Evolutionary conservation across 2,329 filamentous ascomycete species (phyloP).

Genomic region (Shiraia bambusicola): DNA sequence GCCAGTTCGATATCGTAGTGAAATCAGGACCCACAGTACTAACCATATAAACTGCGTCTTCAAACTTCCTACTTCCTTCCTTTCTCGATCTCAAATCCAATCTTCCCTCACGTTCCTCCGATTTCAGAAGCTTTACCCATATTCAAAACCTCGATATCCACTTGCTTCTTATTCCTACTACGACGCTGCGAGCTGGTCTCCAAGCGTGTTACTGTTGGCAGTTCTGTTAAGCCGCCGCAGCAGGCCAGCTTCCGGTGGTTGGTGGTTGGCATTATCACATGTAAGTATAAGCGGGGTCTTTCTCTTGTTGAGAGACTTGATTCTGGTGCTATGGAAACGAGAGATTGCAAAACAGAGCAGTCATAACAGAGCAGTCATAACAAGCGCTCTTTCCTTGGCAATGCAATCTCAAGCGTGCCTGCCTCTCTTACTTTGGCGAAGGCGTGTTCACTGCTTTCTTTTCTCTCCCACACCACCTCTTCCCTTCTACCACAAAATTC

Average conservation of each 20-base stretch:
- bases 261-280: slow-evolving; percentile 16
- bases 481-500: slow-evolving; percentile 5
- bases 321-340: not conserved
- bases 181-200: slow-evolving; percentile 14
- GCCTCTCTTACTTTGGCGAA: slow-evolving; percentile 2
- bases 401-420: slow-evolving; percentile 4
- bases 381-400: slow-evolving; percentile 3
- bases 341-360: too few species aligned
- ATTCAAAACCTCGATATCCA: slow-evolving; percentile 2
- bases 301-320: slow-evolving; percentile 3
- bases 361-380: too few species aligned
- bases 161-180: slow-evolving; percentile 2
- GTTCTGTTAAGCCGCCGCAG: slow-evolving; percentile 16
- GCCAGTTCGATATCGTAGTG: slow-evolving; percentile 5
- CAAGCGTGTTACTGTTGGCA: slow-evolving; percentile 16
- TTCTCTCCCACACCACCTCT: not conserved
- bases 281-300: slow-evolving; percentile 9
- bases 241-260: slow-evolving; percentile 14
- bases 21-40: not conserved
- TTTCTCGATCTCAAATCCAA: slow-evolving; percentile 23
- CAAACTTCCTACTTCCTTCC: slow-evolving; percentile 8
- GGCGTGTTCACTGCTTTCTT: too few species aligned
- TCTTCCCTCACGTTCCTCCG: too few species aligned
- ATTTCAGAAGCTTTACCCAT: too few species aligned
- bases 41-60: slow-evolving; percentile 18